A percentile compares a stretch with the other conserved stretches of the same genome.
Evolutionary conservation across 2,329 filamentous ascomycete genomes (phyloP).

Genomic region (Zopfia rhizophila): DNA sequence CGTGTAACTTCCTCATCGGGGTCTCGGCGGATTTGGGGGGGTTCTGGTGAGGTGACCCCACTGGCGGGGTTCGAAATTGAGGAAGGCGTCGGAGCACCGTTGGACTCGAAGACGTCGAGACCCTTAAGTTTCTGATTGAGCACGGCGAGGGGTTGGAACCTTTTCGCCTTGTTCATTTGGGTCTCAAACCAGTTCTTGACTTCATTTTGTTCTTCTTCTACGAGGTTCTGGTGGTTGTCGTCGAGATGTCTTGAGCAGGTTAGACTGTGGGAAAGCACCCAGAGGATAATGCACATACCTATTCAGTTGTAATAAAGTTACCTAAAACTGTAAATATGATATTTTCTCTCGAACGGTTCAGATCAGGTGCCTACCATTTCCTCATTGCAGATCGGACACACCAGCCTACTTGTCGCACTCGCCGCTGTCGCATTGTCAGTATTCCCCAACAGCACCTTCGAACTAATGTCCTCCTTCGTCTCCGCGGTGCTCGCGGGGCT

Average conservation of each 20-base stretch:
- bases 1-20: slow-evolving; percentile 91
- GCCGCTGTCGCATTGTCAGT: slow-evolving; percentile 65
- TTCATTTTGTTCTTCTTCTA: slow-evolving; percentile 89
- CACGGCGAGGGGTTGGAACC: slow-evolving; percentile 89
- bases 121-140: slow-evolving; percentile 95
- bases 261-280: slow-evolving; percentile 17
- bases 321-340: slow-evolving; percentile 61
- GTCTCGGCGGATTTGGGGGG: slow-evolving; percentile 62
- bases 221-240: slow-evolving; percentile 88
- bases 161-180: slow-evolving; percentile 91
- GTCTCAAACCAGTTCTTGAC: slow-evolving; percentile 98
- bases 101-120: slow-evolving; percentile 92
- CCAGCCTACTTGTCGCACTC: slow-evolving; percentile 73
- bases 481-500: slow-evolving; percentile 76
- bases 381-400: slow-evolving; percentile 98
- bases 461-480: slow-evolving; percentile 77
- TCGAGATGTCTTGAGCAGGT: slow-evolving; percentile 73
- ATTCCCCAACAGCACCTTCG: slow-evolving; percentile 79
- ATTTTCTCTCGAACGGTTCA: slow-evolving; percentile 10
- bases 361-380: slow-evolving; percentile 77
- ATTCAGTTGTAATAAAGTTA: slow-evolving; percentile 93
- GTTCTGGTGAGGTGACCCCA: slow-evolving; percentile 43
- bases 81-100: slow-evolving; percentile 70
- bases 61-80: slow-evolving; percentile 42
- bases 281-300: slow-evolving; percentile 30